Base-by-base conservation (phyloP, 192 early-diverging fungal species). In the Coemansia sp. region DNA sequence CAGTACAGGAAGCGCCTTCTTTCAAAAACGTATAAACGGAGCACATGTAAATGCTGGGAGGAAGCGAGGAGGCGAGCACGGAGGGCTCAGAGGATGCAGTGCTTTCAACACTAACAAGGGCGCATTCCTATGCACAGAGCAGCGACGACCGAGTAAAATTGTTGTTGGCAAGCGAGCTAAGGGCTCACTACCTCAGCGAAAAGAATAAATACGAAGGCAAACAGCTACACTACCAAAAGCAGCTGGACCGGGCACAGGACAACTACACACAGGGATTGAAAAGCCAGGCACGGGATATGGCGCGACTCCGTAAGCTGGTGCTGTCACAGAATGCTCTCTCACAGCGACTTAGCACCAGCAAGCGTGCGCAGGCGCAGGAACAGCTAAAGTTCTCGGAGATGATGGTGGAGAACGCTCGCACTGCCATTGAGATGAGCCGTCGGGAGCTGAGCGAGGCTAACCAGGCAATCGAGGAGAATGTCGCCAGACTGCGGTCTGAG, bases 121-220 rank as follows among this genome's bases (percentile, higher is more conserved):
- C 59, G 26, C 59, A 50, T 5, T 12, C 2, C 21, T 25, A 50
- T 27, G 25, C 59, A 5, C 7, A 50, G 48, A 60, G 47, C 26
- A 25, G 47, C 8, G 48, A 60, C 27, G 59, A 60, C 23, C 23
- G 22, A 60, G 59, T 49, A 25, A 60, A 50, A 19, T 28, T 60
- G n/a, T 25, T 50, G 47, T 44, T 60, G 3, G 59, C 59, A 24
- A 50, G 28, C 26, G 59, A 49, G 30, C 25, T 60, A 19, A 47
- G 48, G 21, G 28, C 19, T 26, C 59, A 60, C 19, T 30, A 41
- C 48, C 31, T 25, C 12, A 30, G 50, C 19, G 59, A 60, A 49
- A 47, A 38, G 7, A 12, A 4, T 48, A 22, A 27, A 28, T 60
- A 50, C 59, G 18, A 24, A 30, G 31, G 19, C 2, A 49, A 48